Conservation (phyloP, 1,139 yeast species). For the Saccharomyces hybrid region DNA sequence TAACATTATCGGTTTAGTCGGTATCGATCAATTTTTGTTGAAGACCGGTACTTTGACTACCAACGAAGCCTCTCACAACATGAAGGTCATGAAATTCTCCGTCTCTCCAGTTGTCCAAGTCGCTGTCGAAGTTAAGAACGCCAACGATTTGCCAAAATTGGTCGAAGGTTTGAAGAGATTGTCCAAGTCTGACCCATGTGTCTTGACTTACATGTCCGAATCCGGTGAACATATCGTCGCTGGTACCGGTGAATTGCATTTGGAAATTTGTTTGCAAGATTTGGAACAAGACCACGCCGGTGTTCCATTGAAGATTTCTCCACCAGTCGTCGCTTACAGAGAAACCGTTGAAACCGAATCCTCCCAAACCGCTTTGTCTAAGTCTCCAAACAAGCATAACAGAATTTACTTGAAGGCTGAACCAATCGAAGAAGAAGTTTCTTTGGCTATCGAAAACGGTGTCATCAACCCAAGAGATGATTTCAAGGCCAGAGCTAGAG, state of each 20-base stretch:
- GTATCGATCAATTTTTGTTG: slow-evolving; percentile 99
- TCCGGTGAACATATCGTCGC: slow-evolving; percentile 99
- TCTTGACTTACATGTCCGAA: slow-evolving; percentile 74
- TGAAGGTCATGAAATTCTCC: slow-evolving; percentile 99
- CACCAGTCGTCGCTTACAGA: slow-evolving; percentile 98
- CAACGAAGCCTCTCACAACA: slow-evolving; percentile 93
- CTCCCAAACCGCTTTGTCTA: slow-evolving; percentile 91
- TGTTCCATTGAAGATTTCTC: slow-evolving; percentile 94
- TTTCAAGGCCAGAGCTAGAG: slow-evolving; percentile 98
- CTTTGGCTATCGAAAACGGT: slow-evolving; percentile 89
- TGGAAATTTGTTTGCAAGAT: slow-evolving; percentile 95
- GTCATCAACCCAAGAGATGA: slow-evolving; percentile 92
- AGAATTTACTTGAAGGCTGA: slow-evolving; percentile 97
- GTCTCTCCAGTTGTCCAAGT: slow-evolving; percentile 99
- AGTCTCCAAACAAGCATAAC: slow-evolving; percentile 99
- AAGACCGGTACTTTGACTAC: slow-evolving; percentile 99
- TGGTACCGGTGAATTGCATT: slow-evolving; percentile 99
- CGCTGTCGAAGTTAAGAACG: slow-evolving; percentile 99
- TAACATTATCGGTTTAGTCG: slow-evolving; percentile 99
- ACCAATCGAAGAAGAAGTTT: slow-evolving; percentile 90
- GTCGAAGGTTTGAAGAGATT: slow-evolving; percentile 99
- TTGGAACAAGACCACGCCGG: slow-evolving; percentile 99
- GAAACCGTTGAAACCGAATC: slow-evolving; percentile 95
- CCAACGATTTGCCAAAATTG: slow-evolving; percentile 97
- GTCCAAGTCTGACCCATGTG: slow-evolving; percentile 99